phyloP scores from a whole-genome alignment of 768 basidiomycete genomes.

The Pluteus cervinus region DNA sequence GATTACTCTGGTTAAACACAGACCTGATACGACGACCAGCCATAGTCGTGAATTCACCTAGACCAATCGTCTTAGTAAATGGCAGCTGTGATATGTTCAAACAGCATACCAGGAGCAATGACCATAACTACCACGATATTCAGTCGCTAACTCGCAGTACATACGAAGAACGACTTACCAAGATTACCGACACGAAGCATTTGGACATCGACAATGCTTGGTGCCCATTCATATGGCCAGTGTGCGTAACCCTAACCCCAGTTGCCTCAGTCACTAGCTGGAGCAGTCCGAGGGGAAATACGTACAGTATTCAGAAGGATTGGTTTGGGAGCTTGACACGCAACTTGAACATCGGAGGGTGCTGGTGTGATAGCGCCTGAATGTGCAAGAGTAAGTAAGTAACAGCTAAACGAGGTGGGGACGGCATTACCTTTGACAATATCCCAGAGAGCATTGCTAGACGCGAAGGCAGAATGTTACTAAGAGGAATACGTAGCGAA shows the following conservation, averaged over 20 bases:
- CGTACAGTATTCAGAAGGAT: constrained; percentile 69
- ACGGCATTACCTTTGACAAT: constrained; percentile 53
- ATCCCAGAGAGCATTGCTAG: constrained; percentile 76
- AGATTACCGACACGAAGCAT: constrained; percentile 73
- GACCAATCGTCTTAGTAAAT: constrained; percentile 1
- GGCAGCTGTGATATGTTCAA: constrained; percentile 6
- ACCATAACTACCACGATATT: constrained; percentile 44
- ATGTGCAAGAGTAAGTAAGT: constrained; percentile 5
- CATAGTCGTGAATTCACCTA: constrained; percentile 78
- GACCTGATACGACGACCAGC: constrained; percentile 70
- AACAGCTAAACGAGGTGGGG: constrained; percentile 6
- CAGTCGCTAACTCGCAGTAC: constrained; percentile 6
- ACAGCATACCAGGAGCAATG: constrained; percentile 53
- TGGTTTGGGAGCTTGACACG: constrained; percentile 74
- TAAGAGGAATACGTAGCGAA: background rate
- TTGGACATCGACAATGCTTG: constrained; percentile 68
- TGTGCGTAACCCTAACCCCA: constrained; percentile 63
- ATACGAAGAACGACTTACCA: constrained; percentile 25
- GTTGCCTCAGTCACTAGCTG: no score
- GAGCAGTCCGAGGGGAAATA: constrained; percentile 10
- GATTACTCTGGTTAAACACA: constrained; percentile 15
- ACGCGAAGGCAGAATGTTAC: constrained; percentile 6
- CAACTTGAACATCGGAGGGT: constrained; percentile 54
- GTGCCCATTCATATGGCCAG: constrained; percentile 69
- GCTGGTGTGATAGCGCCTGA: constrained; percentile 58